Base-by-base conservation (phyloP, 164 flowering plant species). In the Echeveria elegans region DNA sequence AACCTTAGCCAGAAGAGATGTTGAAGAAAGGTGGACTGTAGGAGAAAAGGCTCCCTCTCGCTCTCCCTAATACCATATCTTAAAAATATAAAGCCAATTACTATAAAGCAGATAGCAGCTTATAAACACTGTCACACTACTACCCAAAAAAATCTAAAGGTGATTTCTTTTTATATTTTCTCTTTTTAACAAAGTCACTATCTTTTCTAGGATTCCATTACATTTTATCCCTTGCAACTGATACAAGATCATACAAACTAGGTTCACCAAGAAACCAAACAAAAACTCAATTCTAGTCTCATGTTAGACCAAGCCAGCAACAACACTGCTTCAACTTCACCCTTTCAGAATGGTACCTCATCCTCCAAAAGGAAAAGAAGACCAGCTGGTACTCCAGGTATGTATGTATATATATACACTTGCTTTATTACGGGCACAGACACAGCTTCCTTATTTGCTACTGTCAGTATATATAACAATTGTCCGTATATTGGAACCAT, bases 331-430 rank as follows among this genome's bases (percentile, higher is more conserved):
- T 40, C 66, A 6, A 34, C 45, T 63, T 63, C 66, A 29, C 37
- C 66, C 45, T 63, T 40, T 37, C 41, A 63, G 29, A 63, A 63
- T 63, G 61, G 69, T 23, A 31, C 52, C 37, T 21, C 26, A 56
- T 56, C 61, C 58, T 28, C 37, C 61, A 66, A 66, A 32, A 50
- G 62, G 29, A 66, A 50, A 52, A 50, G 69, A 66, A 50, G 69
- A 52, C 69, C 69, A 23, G 69, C 61, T 36, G 69, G 69, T 34
- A 66, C 69, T 52, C 69, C 69, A 29, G 69, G 69, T 52, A 66
- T 66, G 11, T 47, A 28, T n/a, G 15, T 66, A 15, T 43, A 18
- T 66, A n/a, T n/a, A n/a, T n/a, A n/a, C n/a, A 30, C n/a, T 18
- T 34, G 8, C 56, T 29, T 24, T 29, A 19, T 24, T 66, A 52